A percentile compares a stretch with the other conserved stretches of the same genome.
These are phyloP conservation scores for Aspergillus carbonarius DNA, from an alignment of 2,329 filamentous ascomycete species.

Conservation along the genomic window DNA sequence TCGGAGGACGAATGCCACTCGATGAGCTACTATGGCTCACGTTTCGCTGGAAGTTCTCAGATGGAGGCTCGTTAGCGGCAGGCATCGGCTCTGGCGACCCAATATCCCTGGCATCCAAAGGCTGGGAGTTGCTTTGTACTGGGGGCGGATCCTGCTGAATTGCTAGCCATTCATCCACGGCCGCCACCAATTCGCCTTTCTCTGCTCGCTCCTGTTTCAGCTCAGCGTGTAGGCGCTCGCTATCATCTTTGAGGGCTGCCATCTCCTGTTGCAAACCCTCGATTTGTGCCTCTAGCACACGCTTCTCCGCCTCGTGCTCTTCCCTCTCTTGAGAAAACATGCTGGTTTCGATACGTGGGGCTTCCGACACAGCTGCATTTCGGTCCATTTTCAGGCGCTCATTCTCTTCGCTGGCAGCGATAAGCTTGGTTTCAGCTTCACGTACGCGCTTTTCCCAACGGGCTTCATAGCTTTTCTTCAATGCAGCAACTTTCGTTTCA, in stretches of 20 bases:
- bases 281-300: conserved; percentile 70
- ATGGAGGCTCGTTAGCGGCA: conserved; percentile 12
- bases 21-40: conserved; percentile 26
- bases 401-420: conserved; percentile 70
- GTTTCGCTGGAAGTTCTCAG: conserved; percentile 24
- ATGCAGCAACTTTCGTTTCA: conserved; percentile 87
- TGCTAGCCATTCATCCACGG: conserved; percentile 47
- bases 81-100: conserved; percentile 12
- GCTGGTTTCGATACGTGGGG: conserved; percentile 49
- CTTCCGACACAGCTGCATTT: conserved; percentile 64
- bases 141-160: conserved; percentile 36
- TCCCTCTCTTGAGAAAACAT: conserved; percentile 52
- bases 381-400: conserved; percentile 67
- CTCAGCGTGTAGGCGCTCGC: conserved; percentile 61
- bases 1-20: conserved; percentile 33
- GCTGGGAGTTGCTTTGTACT: conserved; percentile 1
- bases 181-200: conserved; percentile 49
- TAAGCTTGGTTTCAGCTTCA: conserved; percentile 71
- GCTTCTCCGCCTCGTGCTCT: conserved; percentile 64
- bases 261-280: conserved; percentile 74
- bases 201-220: conserved; percentile 53
- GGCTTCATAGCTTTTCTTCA: conserved; percentile 78
- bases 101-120: conserved; percentile 1
- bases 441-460: conserved; percentile 86
- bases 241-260: conserved; percentile 67